Conservation (phyloP, 78 protist genomes). For the Dictyostelium intermedium region DNA sequence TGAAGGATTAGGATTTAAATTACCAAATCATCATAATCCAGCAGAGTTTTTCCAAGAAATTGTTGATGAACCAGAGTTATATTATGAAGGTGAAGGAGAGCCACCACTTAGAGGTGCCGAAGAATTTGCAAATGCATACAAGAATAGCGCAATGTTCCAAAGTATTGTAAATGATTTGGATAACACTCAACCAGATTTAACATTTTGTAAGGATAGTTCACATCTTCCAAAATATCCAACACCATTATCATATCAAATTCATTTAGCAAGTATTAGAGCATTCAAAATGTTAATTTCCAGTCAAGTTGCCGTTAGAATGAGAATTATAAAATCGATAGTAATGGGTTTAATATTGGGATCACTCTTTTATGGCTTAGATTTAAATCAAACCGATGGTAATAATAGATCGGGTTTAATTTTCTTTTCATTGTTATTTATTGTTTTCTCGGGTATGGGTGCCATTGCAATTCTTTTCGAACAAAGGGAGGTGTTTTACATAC, state of each 20-base stretch:
- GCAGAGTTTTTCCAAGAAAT: conserved; percentile 78
- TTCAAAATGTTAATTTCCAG: conserved; percentile 65
- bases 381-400: conserved; percentile 12
- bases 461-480: conserved; percentile 63
- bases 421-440: conserved; percentile 55
- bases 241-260: background rate
- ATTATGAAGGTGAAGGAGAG: conserved; percentile 38
- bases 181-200: background rate
- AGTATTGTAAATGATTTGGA: conserved; percentile 12
- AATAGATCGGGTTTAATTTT: conserved; percentile 67
- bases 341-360: conserved; percentile 68
- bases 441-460: conserved; percentile 54
- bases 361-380: background rate
- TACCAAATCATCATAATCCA: conserved; percentile 76
- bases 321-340: conserved; percentile 52
- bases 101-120: conserved; percentile 50
- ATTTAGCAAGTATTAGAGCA: conserved; percentile 14
- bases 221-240: conserved; percentile 41
- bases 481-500: conserved; percentile 58
- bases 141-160: conserved; percentile 14
- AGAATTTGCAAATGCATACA: conserved; percentile 43
- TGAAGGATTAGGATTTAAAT: conserved; percentile 56
- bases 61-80: conserved; percentile 69
- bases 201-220: conserved; percentile 3
- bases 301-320: conserved; percentile 27